Evolutionary conservation across 129 eudicot genomes (phyloP).

Genomic region (Flaveria sonorensis): DNA sequence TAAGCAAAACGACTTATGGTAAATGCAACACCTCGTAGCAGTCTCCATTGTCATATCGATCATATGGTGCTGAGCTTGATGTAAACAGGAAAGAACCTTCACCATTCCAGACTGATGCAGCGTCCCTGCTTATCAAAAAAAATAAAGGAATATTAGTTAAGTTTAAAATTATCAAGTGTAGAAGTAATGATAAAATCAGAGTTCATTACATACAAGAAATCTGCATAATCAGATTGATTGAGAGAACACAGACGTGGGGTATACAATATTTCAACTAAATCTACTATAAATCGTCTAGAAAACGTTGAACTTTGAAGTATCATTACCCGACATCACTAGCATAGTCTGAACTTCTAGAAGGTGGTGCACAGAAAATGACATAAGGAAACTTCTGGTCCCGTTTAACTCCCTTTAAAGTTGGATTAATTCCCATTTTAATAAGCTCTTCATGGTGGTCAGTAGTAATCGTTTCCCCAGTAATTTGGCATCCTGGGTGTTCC

Average conservation of each 20-base stretch:
- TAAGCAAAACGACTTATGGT: slow-evolving; percentile 6
- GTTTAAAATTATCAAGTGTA: background rate
- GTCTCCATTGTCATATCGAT: slow-evolving; percentile 79
- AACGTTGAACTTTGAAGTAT: background rate
- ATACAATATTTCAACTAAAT: background rate
- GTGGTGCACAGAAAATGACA: slow-evolving; percentile 96
- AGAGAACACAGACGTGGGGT: background rate
- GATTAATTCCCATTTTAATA: slow-evolving; percentile 67
- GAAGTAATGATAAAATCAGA: background rate
- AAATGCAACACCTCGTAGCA: slow-evolving; percentile 75
- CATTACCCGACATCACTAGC: slow-evolving; percentile 77
- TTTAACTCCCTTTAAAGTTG: slow-evolving; percentile 59
- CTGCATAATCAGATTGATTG: background rate
- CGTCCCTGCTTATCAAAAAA: slow-evolving; percentile 52
- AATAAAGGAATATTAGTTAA: slow-evolving; percentile 8
- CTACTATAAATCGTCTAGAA: background rate
- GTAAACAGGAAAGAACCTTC: slow-evolving; percentile 93
- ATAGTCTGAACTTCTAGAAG: slow-evolving; percentile 67
- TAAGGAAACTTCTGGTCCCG: slow-evolving; percentile 64
- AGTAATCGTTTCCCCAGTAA: slow-evolving; percentile 79
- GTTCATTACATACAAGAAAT: background rate
- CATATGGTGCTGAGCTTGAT: slow-evolving; percentile 94
- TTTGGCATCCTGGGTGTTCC: slow-evolving; percentile 82
- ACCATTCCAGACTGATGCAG: slow-evolving; percentile 82
- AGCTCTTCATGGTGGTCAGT: slow-evolving; percentile 88